A percentile compares a stretch with the other conserved stretches of the same genome.
Evolutionary conservation across 2,329 filamentous ascomycete genomes (phyloP).

Genomic region (Pyrenophora seminiperda): DNA sequence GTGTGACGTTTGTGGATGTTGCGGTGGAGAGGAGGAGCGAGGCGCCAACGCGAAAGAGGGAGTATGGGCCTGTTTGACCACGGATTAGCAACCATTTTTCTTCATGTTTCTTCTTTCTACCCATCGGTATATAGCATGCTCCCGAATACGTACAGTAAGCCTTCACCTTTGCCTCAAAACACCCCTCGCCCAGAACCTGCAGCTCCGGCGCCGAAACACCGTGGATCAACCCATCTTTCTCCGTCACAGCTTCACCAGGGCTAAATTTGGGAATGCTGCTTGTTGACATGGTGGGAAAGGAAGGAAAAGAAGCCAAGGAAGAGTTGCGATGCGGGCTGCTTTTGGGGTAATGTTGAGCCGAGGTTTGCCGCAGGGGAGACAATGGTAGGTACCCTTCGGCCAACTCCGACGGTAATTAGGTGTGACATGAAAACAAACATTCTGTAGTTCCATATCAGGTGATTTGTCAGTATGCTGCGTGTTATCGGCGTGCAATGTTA

Average conservation of each 20-base stretch:
- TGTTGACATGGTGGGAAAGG: conserved; percentile 41
- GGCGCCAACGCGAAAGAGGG: conserved; percentile 86
- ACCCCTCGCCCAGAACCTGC: conserved; percentile 64
- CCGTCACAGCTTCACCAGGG: conserved; percentile 35
- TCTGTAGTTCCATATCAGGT: too few relatives aligned
- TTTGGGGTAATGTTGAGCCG: conserved; percentile 19
- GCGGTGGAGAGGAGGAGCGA: conserved; percentile 63
- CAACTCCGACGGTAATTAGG: conserved; percentile 15
- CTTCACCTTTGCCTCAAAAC: conserved; percentile 71
- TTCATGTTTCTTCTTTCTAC: too few relatives aligned
- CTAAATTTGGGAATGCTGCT: conserved; percentile 34
- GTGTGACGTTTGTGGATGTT: conserved; percentile 41
- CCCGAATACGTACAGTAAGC: conserved; percentile 72
- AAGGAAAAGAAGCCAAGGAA: conserved; percentile 26
- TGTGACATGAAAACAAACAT: too few relatives aligned
- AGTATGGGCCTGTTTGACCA: conserved; percentile 71
- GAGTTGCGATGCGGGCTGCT: conserved; percentile 20
- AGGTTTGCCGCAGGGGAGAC: conserved; percentile 21
- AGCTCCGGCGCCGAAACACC: conserved; percentile 69
- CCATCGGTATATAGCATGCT: neutral
- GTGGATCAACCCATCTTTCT: conserved; percentile 52
- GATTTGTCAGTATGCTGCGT: too few relatives aligned
- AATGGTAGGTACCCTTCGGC: conserved; percentile 22
- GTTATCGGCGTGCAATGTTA: too few relatives aligned
- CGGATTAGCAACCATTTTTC: neutral